Percentiles rank a stretch among this genome's conserved stretches.
These are phyloP conservation scores for Phaeotremella fagi DNA, from an alignment of 768 basidiomycete genomes.

Conservation along the genomic window DNA sequence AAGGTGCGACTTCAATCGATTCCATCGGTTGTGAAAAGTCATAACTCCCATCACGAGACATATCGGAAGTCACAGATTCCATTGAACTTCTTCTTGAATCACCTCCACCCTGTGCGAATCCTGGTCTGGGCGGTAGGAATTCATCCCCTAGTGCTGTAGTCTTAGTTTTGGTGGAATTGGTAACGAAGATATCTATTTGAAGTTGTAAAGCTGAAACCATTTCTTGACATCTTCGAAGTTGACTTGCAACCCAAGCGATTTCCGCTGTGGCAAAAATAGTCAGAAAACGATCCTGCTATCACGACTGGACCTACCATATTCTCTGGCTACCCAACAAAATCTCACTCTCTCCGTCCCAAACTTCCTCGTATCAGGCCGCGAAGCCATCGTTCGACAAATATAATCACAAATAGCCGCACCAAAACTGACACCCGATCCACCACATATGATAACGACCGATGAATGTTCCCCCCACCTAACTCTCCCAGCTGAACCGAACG, in stretches of 20 bases:
- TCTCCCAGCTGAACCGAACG: conserved; percentile 63
- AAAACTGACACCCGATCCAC: conserved; percentile 73
- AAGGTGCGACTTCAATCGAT: conserved; percentile 11
- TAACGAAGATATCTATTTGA: conserved; percentile 70
- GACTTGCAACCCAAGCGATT: conserved; percentile 68
- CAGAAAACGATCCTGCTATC: background rate
- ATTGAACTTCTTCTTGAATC: conserved; percentile 26
- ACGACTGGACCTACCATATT: conserved; percentile 58
- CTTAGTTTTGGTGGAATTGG: conserved; percentile 48
- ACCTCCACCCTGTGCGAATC: conserved; percentile 27
- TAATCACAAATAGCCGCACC: conserved; percentile 64
- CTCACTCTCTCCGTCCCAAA: conserved; percentile 58
- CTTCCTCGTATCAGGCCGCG: conserved; percentile 52
- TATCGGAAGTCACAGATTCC: conserved; percentile 28
- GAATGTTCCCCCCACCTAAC: conserved; percentile 60
- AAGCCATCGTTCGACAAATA: conserved; percentile 58
- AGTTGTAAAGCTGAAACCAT: conserved; percentile 54
- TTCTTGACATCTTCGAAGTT: conserved; percentile 60
- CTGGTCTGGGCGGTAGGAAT: conserved; percentile 40
- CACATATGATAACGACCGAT: conserved; percentile 61
- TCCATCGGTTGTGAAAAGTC: conserved; percentile 22
- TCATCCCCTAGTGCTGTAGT: conserved; percentile 8
- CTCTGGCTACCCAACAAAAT: conserved; percentile 72
- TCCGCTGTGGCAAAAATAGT: conserved; percentile 54
- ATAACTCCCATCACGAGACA: conserved; percentile 18